Evolutionary conservation across 1,139 yeast genomes (phyloP), one percentile per base, ranked within the genome.

Genomic region (Protomyces inundatus): DNA sequence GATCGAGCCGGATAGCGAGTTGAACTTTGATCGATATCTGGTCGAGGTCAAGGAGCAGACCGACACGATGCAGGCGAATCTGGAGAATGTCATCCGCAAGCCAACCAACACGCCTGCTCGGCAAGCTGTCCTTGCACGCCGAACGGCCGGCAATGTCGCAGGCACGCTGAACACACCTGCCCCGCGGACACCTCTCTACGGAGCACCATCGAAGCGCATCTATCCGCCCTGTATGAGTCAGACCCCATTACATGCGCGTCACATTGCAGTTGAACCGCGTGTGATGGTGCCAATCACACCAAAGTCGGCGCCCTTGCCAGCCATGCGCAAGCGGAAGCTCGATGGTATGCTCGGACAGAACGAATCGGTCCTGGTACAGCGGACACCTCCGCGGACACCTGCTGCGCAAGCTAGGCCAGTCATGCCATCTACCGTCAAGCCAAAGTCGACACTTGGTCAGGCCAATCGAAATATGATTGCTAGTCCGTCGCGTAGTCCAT

Each of bases 61-160:
- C 30, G 55, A 34, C 10, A 58, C 62, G 35, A 33, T 51, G 37
- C 62, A 58, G 12, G 62, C 62, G 30, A 58, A 58, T 23, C 52
- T 58, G 39, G 62, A 58, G 23, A 50, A 58, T 42, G 32, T 58
- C n/a, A 51, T 51, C 34, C 51, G 61, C 7, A 35, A 34, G 5
- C 12, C 55, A 10, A n/a, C 53, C 14, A 14, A 50, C 14, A 32
- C 37, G 12, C 48, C 48, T 6, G 53, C 14, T 16, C 14, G 30
- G 35, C n/a, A 34, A 1, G 53, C 53, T n/a, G 30, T 16, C 14
- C 6, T 32, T 34, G 12, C 12, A 6, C 34, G 35, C 1, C 14
- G 6, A 32, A 7, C 12, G 9, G 10, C 30, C 36, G 35, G n/a
- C 10, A 7, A 4, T 12, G 12, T 10, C 35, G 14, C 35, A 34